Conservation (phyloP, 805 yeast species). For the Ogataea corticis region DNA sequence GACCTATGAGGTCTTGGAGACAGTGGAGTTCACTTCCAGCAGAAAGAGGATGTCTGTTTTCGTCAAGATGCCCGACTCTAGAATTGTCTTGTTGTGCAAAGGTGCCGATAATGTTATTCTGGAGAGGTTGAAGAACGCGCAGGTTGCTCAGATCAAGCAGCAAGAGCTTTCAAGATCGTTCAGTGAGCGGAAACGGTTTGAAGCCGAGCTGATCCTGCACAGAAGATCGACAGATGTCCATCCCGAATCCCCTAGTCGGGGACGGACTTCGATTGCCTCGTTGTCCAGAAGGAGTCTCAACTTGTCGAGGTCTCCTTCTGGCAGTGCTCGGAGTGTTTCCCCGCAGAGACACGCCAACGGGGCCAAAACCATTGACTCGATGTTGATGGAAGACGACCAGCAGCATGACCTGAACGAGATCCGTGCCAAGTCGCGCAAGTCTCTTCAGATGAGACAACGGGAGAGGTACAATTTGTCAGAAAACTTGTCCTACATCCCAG, state of each 20-base stretch:
- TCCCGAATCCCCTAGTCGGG: constrained; percentile 23
- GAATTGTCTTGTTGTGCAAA: constrained; percentile 79
- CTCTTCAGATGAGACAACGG: constrained; percentile 59
- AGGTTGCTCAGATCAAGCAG: constrained; percentile 62
- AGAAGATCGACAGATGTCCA: constrained; percentile 45
- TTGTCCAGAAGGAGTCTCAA: constrained; percentile 28
- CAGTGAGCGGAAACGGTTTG: constrained; percentile 65
- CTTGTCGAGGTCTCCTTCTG: constrained; percentile 32
- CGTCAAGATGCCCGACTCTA: constrained; percentile 71
- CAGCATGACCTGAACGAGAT: constrained; percentile 56
- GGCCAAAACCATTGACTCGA: constrained; percentile 20
- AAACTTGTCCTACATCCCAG: constrained; percentile 43
- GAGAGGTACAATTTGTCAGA: constrained; percentile 43
- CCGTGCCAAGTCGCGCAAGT: constrained; percentile 51
- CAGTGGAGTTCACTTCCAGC: constrained; percentile 80
- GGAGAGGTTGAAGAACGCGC: constrained; percentile 62
- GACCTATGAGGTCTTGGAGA: constrained; percentile 71
- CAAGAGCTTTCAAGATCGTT: constrained; percentile 60
- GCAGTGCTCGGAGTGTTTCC: constrained; percentile 6
- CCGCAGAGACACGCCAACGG: constrained; percentile 1
- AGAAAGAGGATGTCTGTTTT: constrained; percentile 95
- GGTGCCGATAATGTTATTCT: constrained; percentile 94
- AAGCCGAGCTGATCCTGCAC: constrained; percentile 72
- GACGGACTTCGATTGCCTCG: constrained; percentile 31
- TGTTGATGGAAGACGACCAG: constrained; percentile 40